Evolutionary conservation across 441 rosid species (phyloP).

Genomic region (Adansonia madagascariensis): DNA sequence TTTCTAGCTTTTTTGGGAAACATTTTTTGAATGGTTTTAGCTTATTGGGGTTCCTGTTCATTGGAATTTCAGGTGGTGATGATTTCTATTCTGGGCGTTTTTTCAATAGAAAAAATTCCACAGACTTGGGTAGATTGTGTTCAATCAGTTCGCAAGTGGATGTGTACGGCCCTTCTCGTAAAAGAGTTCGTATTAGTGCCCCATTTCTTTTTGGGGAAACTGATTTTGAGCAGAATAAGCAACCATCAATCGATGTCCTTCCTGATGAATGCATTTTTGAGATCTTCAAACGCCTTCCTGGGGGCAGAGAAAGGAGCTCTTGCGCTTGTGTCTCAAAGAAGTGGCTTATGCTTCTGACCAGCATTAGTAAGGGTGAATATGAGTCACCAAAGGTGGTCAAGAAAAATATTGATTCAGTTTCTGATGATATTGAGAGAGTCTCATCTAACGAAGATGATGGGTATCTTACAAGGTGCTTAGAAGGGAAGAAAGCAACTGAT

Average conservation of each 20-base stretch:
- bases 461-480: slow-evolving; percentile 71
- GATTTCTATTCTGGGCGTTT: slow-evolving; percentile 47
- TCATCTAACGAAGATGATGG: slow-evolving; percentile 53
- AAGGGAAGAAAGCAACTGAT: slow-evolving; percentile 89
- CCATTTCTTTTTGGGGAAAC: slow-evolving; percentile 41
- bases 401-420: slow-evolving; percentile 22
- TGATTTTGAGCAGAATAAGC: slow-evolving; percentile 43
- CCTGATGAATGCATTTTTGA: slow-evolving; percentile 92
- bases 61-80: neutral
- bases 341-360: slow-evolving; percentile 78
- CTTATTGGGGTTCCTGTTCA: neutral
- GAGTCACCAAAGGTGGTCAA: slow-evolving; percentile 29
- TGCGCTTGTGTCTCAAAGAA: slow-evolving; percentile 83
- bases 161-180: slow-evolving; percentile 65
- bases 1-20: neutral
- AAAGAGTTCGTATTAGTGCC: slow-evolving; percentile 65
- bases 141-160: slow-evolving; percentile 51
- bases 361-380: slow-evolving; percentile 55
- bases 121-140: slow-evolving; percentile 48
- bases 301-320: slow-evolving; percentile 69
- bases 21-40: neutral
- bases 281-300: slow-evolving; percentile 74
- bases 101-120: slow-evolving; percentile 38
- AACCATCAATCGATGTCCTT: slow-evolving; percentile 68
- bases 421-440: slow-evolving; percentile 43